Evolutionary conservation across 345 rosid genomes (phyloP).

Genomic region (Lenwebbia sp.): DNA sequence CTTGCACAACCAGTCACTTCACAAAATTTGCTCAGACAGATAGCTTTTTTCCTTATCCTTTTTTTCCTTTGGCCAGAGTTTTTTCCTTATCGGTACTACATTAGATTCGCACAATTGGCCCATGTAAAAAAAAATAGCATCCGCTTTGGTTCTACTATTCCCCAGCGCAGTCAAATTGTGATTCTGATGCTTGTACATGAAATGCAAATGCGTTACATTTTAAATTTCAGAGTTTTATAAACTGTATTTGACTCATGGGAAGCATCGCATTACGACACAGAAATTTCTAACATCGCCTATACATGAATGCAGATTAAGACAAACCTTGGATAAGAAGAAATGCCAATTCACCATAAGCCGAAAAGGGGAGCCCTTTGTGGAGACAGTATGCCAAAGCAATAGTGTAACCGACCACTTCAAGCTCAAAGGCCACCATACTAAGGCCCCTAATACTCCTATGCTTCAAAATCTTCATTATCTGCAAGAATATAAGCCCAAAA

Average conservation of each 20-base stretch:
- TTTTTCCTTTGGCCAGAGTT: not conserved
- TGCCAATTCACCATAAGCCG: slow-evolving; percentile 85
- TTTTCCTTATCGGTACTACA: not conserved
- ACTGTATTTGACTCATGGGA: not conserved
- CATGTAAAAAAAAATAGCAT: not conserved
- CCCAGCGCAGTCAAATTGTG: not conserved
- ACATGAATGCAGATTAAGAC: not conserved
- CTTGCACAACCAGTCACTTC: not conserved
- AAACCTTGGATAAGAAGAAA: slow-evolving; percentile 84
- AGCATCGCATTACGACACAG: not conserved
- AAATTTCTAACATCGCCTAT: not conserved
- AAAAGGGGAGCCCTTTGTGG: slow-evolving; percentile 88
- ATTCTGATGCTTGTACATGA: not conserved
- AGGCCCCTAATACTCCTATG: slow-evolving; percentile 77
- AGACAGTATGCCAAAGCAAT: slow-evolving; percentile 87
- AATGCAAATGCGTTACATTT: not conserved
- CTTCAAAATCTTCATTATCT: slow-evolving; percentile 82
- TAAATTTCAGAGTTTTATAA: not conserved
- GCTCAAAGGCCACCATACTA: slow-evolving; percentile 75
- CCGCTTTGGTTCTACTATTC: not conserved
- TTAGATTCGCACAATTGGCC: not conserved
- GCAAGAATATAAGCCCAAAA: not conserved
- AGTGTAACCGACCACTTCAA: slow-evolving; percentile 83
- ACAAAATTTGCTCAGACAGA: not conserved
- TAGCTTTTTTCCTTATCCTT: not conserved